Evolutionary conservation across 805 yeast species (phyloP).

Genomic region (Candida easanensis): DNA sequence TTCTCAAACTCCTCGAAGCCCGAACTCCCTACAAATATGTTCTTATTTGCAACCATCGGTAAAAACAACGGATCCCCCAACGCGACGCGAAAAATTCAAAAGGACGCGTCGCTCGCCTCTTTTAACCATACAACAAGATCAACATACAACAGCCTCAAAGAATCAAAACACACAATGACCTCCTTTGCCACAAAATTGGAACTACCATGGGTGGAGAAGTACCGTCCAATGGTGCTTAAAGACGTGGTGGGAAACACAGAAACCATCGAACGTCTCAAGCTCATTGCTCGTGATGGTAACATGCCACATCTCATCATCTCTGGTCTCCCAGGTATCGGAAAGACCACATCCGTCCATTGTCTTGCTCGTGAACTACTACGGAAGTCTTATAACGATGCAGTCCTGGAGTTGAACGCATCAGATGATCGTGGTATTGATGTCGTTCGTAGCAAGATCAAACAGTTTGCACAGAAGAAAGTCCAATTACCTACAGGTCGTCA

Average conservation of each 20-base stretch:
- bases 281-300: slow-evolving; percentile 89
- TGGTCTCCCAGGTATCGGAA: slow-evolving; percentile 97
- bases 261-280: slow-evolving; percentile 76
- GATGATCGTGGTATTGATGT: slow-evolving; percentile 98
- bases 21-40: too few species aligned
- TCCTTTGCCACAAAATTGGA: slow-evolving; percentile 24
- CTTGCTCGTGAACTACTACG: slow-evolving; percentile 84
- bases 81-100: too few species aligned
- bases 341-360: slow-evolving; percentile 91
- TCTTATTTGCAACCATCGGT: too few species aligned
- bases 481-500: slow-evolving; percentile 85
- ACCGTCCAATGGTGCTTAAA: slow-evolving; percentile 72
- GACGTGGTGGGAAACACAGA: slow-evolving; percentile 95
- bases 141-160: too few species aligned
- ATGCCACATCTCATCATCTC: slow-evolving; percentile 95
- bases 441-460: slow-evolving; percentile 89
- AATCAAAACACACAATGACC: slow-evolving; percentile 7
- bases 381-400: slow-evolving; percentile 70
- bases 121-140: too few species aligned
- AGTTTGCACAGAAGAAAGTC: slow-evolving; percentile 93
- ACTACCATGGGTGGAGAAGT: slow-evolving; percentile 78
- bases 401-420: slow-evolving; percentile 89
- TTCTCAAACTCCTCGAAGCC: too few species aligned
- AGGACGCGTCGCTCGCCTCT: too few species aligned
- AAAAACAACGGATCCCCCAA: too few species aligned